A percentile compares a stretch with the other conserved stretches of the same genome.
These are phyloP conservation scores for Spraguea lophii DNA, from an alignment of 371 early-diverging fungal species.

Conservation along the genomic window DNA sequence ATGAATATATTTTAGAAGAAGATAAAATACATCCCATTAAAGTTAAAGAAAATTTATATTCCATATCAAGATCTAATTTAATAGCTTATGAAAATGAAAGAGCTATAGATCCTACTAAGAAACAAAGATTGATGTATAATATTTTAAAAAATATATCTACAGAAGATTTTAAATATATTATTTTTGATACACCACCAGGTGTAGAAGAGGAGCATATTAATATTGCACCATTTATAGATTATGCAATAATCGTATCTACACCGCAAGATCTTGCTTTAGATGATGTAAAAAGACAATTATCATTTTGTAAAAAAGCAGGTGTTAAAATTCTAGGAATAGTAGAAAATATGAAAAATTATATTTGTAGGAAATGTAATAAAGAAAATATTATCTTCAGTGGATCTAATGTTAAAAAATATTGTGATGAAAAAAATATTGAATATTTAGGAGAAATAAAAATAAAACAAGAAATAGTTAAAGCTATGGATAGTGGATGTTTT, in stretches of 20 bases:
- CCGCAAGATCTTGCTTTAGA: conserved; percentile 37
- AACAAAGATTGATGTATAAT: conserved; percentile 8
- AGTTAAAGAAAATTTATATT: conserved; percentile 1
- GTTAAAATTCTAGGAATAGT: conserved; percentile 37
- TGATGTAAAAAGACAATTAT: conserved; percentile 39
- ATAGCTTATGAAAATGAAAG: neutral
- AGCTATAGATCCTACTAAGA: conserved; percentile 6
- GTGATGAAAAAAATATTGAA: neutral
- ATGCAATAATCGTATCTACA: conserved; percentile 38
- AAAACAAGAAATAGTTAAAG: neutral
- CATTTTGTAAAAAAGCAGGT: conserved; percentile 40
- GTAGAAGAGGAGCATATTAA: conserved; percentile 43
- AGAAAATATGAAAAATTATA: conserved; percentile 43
- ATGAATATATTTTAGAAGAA: too few relatives aligned
- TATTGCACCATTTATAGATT: too few relatives aligned
- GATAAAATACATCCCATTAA: conserved; percentile 4
- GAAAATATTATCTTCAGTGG: conserved; percentile 12
- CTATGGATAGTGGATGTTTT: neutral
- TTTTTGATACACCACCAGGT: conserved; percentile 46
- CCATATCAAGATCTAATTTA: conserved; percentile 16
- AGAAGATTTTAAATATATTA: conserved; percentile 23
- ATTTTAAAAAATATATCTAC: conserved; percentile 14
- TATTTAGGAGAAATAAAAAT: neutral
- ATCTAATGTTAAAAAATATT: neutral
- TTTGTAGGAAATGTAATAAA: conserved; percentile 25